Evolutionary conservation across 148 eudicot species (phyloP).

Genomic region (Vaccinium macrocarpon): DNA sequence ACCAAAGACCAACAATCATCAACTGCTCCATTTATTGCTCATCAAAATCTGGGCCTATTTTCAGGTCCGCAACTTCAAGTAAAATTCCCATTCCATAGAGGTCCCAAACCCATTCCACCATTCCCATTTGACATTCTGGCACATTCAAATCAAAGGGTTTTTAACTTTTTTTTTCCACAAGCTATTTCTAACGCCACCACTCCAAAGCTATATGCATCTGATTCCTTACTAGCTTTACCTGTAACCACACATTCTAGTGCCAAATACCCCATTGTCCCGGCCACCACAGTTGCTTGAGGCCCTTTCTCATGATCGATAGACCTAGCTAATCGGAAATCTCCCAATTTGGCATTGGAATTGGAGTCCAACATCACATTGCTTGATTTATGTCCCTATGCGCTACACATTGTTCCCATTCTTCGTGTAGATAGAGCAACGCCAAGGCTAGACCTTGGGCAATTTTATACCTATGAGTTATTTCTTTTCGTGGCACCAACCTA

Average conservation of each 20-base stretch:
- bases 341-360: background rate
- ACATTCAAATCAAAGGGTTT: background rate
- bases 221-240: background rate
- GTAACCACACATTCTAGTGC: background rate
- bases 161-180: background rate
- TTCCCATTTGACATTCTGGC: background rate
- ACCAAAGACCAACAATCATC: constrained; percentile 2
- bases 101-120: background rate
- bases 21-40: background rate
- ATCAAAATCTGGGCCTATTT: background rate
- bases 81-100: background rate
- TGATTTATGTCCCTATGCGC: background rate
- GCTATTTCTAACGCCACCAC: background rate
- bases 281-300: background rate
- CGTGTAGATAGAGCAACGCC: background rate
- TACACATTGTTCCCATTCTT: constrained; percentile 7
- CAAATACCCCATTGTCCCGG: background rate
- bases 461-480: constrained; percentile 11
- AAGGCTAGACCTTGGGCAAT: background rate
- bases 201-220: background rate
- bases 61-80: background rate
- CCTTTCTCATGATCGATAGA: background rate
- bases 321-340: background rate
- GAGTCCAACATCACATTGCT: constrained; percentile 5
- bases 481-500: constrained; percentile 35